phyloP scores from a whole-genome alignment of 176 grass and related monocot genomes.

The Carex pumila region DNA sequence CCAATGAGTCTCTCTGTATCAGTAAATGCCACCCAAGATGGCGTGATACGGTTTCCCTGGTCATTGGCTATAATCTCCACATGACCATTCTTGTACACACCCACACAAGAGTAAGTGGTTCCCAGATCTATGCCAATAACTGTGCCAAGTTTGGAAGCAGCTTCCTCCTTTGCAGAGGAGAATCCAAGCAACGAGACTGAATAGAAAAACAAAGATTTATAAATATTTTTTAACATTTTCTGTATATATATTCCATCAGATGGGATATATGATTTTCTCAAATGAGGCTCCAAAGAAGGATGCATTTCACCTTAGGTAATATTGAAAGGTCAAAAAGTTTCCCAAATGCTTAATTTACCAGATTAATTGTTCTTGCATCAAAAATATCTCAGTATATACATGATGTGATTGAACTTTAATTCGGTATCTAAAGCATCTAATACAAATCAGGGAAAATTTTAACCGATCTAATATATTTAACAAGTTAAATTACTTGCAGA shows the following conservation, averaged over 20 bases:
- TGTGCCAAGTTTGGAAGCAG: conserved; percentile 38
- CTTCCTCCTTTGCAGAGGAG: conserved; percentile 37
- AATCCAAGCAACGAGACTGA: conserved; percentile 31
- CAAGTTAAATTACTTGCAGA: background rate
- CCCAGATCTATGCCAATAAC: conserved; percentile 24
- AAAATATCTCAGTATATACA: background rate
- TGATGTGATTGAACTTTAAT: background rate
- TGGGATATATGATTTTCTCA: too few relatives aligned
- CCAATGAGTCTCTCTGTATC: conserved; percentile 64
- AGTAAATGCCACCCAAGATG: conserved; percentile 72
- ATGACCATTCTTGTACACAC: conserved; percentile 51
- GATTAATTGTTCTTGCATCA: background rate
- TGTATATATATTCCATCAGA: too few relatives aligned
- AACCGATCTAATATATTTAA: background rate
- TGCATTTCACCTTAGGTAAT: background rate
- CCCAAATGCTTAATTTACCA: background rate
- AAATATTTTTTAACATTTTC: background rate
- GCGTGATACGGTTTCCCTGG: conserved; percentile 51
- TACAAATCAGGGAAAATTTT: background rate
- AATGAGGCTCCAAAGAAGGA: background rate
- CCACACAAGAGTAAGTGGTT: conserved; percentile 55
- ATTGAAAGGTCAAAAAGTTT: background rate
- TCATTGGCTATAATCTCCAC: conserved; percentile 50
- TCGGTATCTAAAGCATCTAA: background rate
- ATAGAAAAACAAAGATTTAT: background rate